phyloP scores from a whole-genome alignment of 225 moss, liverwort and hornwort genomes.

The Thuidium tamariscinum region DNA sequence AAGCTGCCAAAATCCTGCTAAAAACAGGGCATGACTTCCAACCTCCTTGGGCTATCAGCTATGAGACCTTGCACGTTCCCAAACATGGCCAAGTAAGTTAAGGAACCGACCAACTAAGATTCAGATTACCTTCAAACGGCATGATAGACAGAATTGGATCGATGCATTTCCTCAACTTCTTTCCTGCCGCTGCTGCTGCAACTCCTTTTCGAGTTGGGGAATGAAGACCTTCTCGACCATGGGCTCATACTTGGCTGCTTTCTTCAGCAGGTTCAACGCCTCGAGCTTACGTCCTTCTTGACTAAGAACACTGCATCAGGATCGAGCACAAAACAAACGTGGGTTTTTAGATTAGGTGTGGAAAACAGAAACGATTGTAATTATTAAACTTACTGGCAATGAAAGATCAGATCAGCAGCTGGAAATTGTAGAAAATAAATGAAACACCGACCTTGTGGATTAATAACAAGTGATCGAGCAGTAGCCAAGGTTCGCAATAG shows the following conservation, averaged over 20 bases:
- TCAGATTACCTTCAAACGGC: background rate
- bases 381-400: background rate
- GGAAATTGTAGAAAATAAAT: background rate
- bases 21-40: background rate
- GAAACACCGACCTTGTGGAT: background rate
- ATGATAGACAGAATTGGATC: background rate
- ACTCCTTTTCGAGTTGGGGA: conserved; percentile 36
- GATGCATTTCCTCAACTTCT: background rate
- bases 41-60: background rate
- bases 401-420: background rate
- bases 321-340: background rate
- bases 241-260: conserved; percentile 54
- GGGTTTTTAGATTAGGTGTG: background rate
- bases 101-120: background rate
- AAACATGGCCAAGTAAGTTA: background rate
- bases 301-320: conserved; percentile 67
- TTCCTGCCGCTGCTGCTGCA: background rate
- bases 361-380: background rate
- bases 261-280: conserved; percentile 45
- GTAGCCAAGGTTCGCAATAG: background rate
- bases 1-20: background rate
- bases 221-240: conserved; percentile 36
- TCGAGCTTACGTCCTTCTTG: conserved; percentile 83
- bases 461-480: background rate
- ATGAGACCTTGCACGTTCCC: background rate